phyloP scores from a whole-genome alignment of 2,329 filamentous ascomycete genomes.

The Rutstroemia sydowiana region DNA sequence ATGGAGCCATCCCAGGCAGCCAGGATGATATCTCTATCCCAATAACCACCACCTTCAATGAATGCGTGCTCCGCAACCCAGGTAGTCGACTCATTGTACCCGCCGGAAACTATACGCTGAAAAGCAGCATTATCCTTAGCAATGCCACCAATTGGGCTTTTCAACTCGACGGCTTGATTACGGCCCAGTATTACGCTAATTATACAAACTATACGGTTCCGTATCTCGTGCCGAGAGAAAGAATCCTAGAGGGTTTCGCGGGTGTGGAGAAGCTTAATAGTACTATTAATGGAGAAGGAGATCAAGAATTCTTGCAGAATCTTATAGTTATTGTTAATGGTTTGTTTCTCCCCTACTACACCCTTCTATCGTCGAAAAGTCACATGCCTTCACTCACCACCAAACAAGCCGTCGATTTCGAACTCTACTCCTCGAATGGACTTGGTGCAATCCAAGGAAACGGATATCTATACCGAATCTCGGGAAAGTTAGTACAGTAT shows the following conservation, averaged over 20 bases:
- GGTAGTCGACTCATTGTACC: slow-evolving; percentile 7
- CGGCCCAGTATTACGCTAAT: slow-evolving; percentile 32
- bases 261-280: slow-evolving; percentile 29
- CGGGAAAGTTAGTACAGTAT: slow-evolving; percentile 6
- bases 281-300: slow-evolving; percentile 15
- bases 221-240: background rate
- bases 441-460: slow-evolving; percentile 45
- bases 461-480: slow-evolving; percentile 38
- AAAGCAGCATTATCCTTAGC: slow-evolving; percentile 41
- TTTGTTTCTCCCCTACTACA: background rate
- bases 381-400: slow-evolving; percentile 22
- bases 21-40: slow-evolving; percentile 29
- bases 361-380: slow-evolving; percentile 13
- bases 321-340: slow-evolving; percentile 44
- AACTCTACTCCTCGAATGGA: slow-evolving; percentile 45
- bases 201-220: background rate
- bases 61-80: slow-evolving; percentile 22
- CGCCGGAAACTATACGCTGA: slow-evolving; percentile 37
- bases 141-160: slow-evolving; percentile 42
- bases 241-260: slow-evolving; percentile 24
- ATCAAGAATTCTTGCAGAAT: slow-evolving; percentile 28
- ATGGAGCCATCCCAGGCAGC: slow-evolving; percentile 28
- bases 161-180: slow-evolving; percentile 46
- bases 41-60: slow-evolving; percentile 24
- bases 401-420: slow-evolving; percentile 42